These are phyloP conservation scores for Chenopodium quinoa DNA, from an alignment of 148 eudicot genomes.

Conservation along the genomic window DNA sequence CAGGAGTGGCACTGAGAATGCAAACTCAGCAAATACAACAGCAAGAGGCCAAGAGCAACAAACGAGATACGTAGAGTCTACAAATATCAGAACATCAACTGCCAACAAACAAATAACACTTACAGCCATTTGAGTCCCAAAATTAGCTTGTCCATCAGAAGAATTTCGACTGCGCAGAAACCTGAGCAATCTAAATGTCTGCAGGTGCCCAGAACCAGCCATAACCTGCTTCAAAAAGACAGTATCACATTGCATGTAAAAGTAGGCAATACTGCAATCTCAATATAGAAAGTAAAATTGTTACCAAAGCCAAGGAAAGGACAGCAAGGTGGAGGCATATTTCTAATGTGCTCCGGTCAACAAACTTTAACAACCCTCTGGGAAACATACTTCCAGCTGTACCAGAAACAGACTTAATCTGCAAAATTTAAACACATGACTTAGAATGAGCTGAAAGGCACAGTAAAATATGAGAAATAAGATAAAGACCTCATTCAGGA, in stretches of 20 bases:
- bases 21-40: background rate
- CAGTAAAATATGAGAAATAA: constrained; percentile 15
- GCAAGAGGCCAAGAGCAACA: background rate
- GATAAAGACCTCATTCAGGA: constrained; percentile 77
- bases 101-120: constrained; percentile 30
- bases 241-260: constrained; percentile 21
- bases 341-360: constrained; percentile 90
- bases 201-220: constrained; percentile 97
- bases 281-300: background rate
- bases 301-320: constrained; percentile 83
- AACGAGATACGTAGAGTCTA: background rate
- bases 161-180: constrained; percentile 77
- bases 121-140: constrained; percentile 91
- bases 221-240: constrained; percentile 65
- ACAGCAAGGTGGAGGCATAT: constrained; percentile 90
- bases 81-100: background rate
- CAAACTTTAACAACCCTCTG: constrained; percentile 70
- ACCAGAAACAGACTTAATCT: constrained; percentile 79
- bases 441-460: constrained; percentile 16
- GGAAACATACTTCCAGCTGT: constrained; percentile 46
- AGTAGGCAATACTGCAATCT: background rate
- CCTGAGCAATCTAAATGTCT: constrained; percentile 75
- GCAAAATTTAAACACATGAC: constrained; percentile 30
- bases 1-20: background rate
- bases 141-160: constrained; percentile 77